Conservation (phyloP, 2,329 filamentous ascomycete species). For the Verticillium alfalfae region DNA sequence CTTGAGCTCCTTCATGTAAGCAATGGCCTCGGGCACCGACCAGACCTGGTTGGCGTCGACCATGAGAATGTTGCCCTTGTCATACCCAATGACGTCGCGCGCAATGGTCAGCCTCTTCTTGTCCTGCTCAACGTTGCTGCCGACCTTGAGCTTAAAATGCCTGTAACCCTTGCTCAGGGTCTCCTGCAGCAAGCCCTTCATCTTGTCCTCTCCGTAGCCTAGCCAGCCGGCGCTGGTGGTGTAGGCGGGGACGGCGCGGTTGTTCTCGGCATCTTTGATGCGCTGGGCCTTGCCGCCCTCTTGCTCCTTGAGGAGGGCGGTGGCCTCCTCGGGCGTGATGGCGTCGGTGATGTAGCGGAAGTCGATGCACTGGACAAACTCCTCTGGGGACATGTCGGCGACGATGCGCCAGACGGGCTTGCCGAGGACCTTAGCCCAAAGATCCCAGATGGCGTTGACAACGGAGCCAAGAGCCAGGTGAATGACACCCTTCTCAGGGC, state of each 20-base stretch:
- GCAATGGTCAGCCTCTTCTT: slow-evolving; percentile 66
- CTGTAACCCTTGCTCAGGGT: slow-evolving; percentile 71
- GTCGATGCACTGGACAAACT: slow-evolving; percentile 84
- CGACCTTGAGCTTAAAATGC: slow-evolving; percentile 91
- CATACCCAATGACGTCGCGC: slow-evolving; percentile 74
- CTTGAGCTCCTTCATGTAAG: slow-evolving; percentile 75
- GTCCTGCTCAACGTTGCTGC: slow-evolving; percentile 67
- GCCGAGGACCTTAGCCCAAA: slow-evolving; percentile 82
- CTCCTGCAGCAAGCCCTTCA: slow-evolving; percentile 68
- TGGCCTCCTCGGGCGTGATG: slow-evolving; percentile 78
- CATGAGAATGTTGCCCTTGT: slow-evolving; percentile 81
- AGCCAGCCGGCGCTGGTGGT: slow-evolving; percentile 89
- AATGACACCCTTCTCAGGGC: slow-evolving; percentile 89
- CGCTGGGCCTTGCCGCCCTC: slow-evolving; percentile 66
- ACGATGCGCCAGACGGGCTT: slow-evolving; percentile 92
- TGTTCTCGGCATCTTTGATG: slow-evolving; percentile 67
- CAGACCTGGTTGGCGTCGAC: slow-evolving; percentile 91
- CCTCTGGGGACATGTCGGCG: slow-evolving; percentile 82
- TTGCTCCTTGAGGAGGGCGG: slow-evolving; percentile 61
- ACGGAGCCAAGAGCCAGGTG: slow-evolving; percentile 86
- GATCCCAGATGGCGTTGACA: slow-evolving; percentile 88
- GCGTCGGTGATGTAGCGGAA: slow-evolving; percentile 94
- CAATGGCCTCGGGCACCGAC: slow-evolving; percentile 84
- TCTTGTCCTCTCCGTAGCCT: slow-evolving; percentile 85
- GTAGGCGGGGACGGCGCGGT: slow-evolving; percentile 78